Percentiles rank a stretch among this genome's conserved stretches.
These are phyloP conservation scores for Penicillium nucicola DNA, from an alignment of 495 filamentous ascomycete genomes.

Conservation along the genomic window DNA sequence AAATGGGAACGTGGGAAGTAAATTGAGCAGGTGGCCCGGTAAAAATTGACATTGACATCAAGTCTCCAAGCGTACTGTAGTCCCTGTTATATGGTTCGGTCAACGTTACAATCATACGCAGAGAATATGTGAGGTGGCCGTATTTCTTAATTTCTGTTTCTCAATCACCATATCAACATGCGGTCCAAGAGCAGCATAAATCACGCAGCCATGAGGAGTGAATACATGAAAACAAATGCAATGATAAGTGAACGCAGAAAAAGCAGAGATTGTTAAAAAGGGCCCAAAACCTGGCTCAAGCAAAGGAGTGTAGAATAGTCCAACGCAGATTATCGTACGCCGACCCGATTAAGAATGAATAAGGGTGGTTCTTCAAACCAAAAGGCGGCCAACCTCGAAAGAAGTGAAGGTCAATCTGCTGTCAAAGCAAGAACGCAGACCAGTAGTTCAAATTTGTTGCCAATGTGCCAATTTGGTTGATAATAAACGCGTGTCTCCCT, in stretches of 20 bases:
- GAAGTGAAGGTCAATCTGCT: conserved; percentile 34
- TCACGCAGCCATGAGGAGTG: conserved; percentile 15
- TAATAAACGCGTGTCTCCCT: conserved; percentile 13
- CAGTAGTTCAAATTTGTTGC: conserved; percentile 13
- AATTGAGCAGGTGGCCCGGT: no score
- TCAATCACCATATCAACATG: conserved; percentile 19
- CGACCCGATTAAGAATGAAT: conserved; percentile 28
- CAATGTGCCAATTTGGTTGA: conserved; percentile 36
- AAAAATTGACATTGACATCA: no score
- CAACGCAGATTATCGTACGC: conserved; percentile 19
- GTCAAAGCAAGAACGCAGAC: conserved; percentile 23
- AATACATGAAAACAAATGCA: conserved; percentile 11
- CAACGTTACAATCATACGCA: no score
- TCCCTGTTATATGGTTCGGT: no score
- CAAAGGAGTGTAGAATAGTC: conserved; percentile 18
- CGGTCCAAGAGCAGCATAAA: not conserved
- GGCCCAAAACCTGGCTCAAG: not conserved
- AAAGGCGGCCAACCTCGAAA: conserved; percentile 45
- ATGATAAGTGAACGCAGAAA: conserved; percentile 8
- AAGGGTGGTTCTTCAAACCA: conserved; percentile 29
- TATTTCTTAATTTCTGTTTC: conserved; percentile 40
- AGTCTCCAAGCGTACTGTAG: no score
- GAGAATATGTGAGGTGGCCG: conserved; percentile 40
- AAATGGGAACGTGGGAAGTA: no score
- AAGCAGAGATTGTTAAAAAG: conserved; percentile 7